Percentiles rank a stretch among this genome's conserved stretches.
phyloP scores from a whole-genome alignment of 1,284 basidiomycete species.

The Ustilago esculenta region DNA sequence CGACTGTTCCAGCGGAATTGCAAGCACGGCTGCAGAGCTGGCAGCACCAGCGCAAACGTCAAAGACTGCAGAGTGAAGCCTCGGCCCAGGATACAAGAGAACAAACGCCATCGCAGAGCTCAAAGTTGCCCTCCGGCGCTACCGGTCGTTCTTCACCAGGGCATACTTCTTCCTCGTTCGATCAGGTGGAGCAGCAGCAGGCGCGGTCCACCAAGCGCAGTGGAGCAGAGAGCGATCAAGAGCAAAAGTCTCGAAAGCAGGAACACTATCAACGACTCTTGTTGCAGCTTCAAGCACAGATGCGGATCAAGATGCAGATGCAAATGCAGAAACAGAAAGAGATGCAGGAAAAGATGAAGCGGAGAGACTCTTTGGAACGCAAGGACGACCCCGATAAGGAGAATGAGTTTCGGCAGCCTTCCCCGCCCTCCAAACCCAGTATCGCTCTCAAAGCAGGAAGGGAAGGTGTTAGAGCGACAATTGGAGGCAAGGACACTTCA shows the following conservation, averaged over 20 bases:
- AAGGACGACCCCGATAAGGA: not conserved
- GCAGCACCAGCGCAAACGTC: constrained; percentile 23
- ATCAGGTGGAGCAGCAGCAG: not conserved
- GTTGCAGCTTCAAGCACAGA: constrained; percentile 19
- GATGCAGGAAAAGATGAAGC: constrained; percentile 1
- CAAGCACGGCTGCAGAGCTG: constrained; percentile 15
- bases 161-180: not conserved
- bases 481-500: not conserved
- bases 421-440: constrained; percentile 1
- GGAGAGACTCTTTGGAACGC: not conserved
- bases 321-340: constrained; percentile 24
- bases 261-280: constrained; percentile 29
- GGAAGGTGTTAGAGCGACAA: not conserved
- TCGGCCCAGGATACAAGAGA: not conserved
- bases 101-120: not conserved
- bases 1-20: constrained; percentile 9
- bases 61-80: not conserved
- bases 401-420: constrained; percentile 1
- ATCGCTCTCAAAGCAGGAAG: too few species aligned
- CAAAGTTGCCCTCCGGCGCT: not conserved
- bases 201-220: constrained; percentile 1
- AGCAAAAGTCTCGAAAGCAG: constrained; percentile 19
- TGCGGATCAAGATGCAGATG: constrained; percentile 26
- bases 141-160: not conserved
- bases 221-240: constrained; percentile 9